A percentile compares a stretch with the other conserved stretches of the same genome.
Evolutionary conservation across 208 protist species (phyloP).

Genomic region (Trypanosoma rangeli): DNA sequence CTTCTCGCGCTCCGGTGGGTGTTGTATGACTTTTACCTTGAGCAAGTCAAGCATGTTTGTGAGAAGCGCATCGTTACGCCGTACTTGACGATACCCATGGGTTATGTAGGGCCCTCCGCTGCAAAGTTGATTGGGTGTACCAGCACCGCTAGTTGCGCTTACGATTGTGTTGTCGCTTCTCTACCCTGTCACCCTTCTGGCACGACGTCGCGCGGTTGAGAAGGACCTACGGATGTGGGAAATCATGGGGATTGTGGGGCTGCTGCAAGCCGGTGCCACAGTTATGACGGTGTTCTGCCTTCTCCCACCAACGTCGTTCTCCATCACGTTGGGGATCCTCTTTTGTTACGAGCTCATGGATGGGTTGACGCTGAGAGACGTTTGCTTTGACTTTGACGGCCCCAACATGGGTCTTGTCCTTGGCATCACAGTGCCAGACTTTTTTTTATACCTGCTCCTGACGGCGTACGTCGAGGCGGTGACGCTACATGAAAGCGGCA

Average conservation of each 20-base stretch:
- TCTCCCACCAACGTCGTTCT: conserved; percentile 41
- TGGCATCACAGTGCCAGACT: conserved; percentile 41
- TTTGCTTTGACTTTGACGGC: conserved; percentile 22
- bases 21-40: conserved; percentile 67
- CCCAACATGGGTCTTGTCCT: conserved; percentile 33
- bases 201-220: conserved; percentile 27
- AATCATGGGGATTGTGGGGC: conserved; percentile 48
- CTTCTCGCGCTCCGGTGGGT: conserved; percentile 65
- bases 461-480: conserved; percentile 60
- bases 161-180: conserved; percentile 28
- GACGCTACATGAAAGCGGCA: conserved; percentile 64
- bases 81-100: conserved; percentile 13
- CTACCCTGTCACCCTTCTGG: conserved; percentile 33
- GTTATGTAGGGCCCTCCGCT: background rate
- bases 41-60: conserved; percentile 15
- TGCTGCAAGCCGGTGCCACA: conserved; percentile 10
- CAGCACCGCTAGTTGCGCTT: conserved; percentile 12
- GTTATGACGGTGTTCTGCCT: conserved; percentile 20
- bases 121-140: background rate
- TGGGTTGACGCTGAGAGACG: conserved; percentile 38
- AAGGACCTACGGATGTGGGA: conserved; percentile 42
- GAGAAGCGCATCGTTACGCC: background rate
- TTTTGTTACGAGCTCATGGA: conserved; percentile 34
- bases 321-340: conserved; percentile 33
- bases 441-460: conserved; percentile 48